Conservation (phyloP, 306 rosid genomes). For the Clitoria ternatea region DNA sequence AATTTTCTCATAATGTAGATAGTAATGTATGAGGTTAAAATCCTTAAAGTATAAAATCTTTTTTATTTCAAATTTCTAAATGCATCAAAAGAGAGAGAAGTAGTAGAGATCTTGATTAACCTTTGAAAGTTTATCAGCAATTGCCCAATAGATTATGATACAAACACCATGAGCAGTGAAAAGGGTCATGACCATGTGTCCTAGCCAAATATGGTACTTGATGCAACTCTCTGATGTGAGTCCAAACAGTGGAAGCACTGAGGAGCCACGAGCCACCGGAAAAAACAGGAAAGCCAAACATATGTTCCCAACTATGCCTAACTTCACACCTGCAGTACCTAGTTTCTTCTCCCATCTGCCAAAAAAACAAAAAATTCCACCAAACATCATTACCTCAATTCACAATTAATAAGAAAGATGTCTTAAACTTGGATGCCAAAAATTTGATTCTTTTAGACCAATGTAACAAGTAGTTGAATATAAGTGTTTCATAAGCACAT, state of each 20-base stretch:
- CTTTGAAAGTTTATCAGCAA: slow-evolving; percentile 32
- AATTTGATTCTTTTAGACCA: not conserved
- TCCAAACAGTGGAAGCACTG: slow-evolving; percentile 61
- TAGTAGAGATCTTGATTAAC: slow-evolving; percentile 26
- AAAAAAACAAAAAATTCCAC: not conserved
- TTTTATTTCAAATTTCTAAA: not conserved
- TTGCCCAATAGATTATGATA: slow-evolving; percentile 44
- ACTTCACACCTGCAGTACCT: slow-evolving; percentile 25
- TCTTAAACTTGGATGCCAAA: not conserved
- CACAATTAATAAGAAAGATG: not conserved
- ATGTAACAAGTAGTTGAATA: not conserved
- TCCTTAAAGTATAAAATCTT: too few relatives aligned
- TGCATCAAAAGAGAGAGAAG: not conserved
- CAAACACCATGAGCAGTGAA: slow-evolving; percentile 71
- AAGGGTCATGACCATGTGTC: slow-evolving; percentile 50
- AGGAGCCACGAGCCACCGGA: slow-evolving; percentile 78
- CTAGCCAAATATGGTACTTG: slow-evolving; percentile 83
- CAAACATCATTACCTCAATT: not conserved
- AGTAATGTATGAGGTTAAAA: not conserved
- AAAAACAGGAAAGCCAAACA: slow-evolving; percentile 57
- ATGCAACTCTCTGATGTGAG: slow-evolving; percentile 67
- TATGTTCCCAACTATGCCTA: slow-evolving; percentile 60
- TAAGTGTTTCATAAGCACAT: not conserved
- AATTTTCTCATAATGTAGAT: not conserved
- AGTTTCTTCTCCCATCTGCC: slow-evolving; percentile 58